Evolutionary conservation across 169 alveolate genomes (phyloP), one percentile per base, ranked within the genome.

Genomic region (Babesia microti): DNA sequence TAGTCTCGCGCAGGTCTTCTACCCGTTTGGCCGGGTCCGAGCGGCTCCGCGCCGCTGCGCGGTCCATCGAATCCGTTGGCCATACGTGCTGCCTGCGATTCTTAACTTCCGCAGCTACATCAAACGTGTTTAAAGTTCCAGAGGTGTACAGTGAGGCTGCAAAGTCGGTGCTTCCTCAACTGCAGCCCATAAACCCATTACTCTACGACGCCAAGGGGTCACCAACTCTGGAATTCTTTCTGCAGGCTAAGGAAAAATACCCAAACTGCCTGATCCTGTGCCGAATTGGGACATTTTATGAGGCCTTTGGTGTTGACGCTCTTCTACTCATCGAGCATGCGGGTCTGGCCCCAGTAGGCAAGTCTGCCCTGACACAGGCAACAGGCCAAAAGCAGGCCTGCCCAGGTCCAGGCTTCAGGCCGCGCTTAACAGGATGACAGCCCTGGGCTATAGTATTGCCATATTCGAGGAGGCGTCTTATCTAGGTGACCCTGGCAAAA

Each of bases 301-400:
- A 70, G 29, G 71, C 73, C n/a, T 58, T 59, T 52, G 86, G 81
- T 7, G n/a, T 56, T 14, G 86, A 78, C 36, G 67, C 80, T 2
- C 69, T 58, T 24, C 50, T 78, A 24, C 51, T 68, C 12, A 68
- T 70, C 32, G 86, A 78, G 32, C 48, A 63, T 30, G 15, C 59
- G 12, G 69, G 29, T 4, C 29, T 63, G 24, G 24, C 22, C 19
- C 67, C 55, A 2, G 22, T 21, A 23, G 70, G 50, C 5, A 22
- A n/a, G n/a, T n/a, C n/a, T n/a, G n/a, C n/a, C n/a, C n/a, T n/a
- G n/a, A n/a, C n/a, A n/a, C n/a, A n/a, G n/a, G n/a, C n/a, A n/a
- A 6, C n/a, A 53, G 61, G 11, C 46, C 69, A 11, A 68, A 54
- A 1, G 48, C 55, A 9, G 72, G 45, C 19, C 15, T 63, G 27